Conservation (phyloP, 2,329 filamentous ascomycete genomes). For the Cucurbitaria berberidis region DNA sequence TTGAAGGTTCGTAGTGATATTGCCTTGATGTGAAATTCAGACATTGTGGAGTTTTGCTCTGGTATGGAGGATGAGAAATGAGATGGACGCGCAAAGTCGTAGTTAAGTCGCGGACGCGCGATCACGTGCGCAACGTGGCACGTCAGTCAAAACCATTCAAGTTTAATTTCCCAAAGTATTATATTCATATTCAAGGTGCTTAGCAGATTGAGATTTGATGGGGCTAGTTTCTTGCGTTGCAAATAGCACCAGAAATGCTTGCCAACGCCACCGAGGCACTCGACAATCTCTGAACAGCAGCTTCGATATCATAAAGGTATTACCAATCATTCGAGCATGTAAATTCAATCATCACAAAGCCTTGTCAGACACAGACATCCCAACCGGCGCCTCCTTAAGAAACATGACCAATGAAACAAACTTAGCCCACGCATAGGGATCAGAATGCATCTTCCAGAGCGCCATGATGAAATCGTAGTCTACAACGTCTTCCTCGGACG, state of each 20-base stretch:
- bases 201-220: too few species aligned
- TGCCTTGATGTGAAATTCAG: constrained; percentile 10
- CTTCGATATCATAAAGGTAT: background rate
- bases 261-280: background rate
- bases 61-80: background rate
- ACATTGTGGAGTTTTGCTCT: constrained; percentile 8
- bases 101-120: background rate
- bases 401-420: background rate
- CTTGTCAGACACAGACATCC: background rate
- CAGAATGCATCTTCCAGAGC: background rate
- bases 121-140: background rate
- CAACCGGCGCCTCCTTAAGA: background rate
- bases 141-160: too few species aligned
- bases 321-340: background rate
- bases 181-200: too few species aligned
- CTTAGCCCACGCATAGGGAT: background rate
- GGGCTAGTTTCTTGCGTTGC: too few species aligned
- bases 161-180: too few species aligned
- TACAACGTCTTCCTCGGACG: constrained; percentile 33
- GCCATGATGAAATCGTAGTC: too few species aligned
- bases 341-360: background rate
- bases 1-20: constrained; percentile 31
- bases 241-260: background rate
- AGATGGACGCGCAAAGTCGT: constrained; percentile 7
- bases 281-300: too few species aligned